Evolutionary conservation across 225 moss, liverwort and hornwort genomes (phyloP).

Genomic region (Lunularia cruciata): DNA sequence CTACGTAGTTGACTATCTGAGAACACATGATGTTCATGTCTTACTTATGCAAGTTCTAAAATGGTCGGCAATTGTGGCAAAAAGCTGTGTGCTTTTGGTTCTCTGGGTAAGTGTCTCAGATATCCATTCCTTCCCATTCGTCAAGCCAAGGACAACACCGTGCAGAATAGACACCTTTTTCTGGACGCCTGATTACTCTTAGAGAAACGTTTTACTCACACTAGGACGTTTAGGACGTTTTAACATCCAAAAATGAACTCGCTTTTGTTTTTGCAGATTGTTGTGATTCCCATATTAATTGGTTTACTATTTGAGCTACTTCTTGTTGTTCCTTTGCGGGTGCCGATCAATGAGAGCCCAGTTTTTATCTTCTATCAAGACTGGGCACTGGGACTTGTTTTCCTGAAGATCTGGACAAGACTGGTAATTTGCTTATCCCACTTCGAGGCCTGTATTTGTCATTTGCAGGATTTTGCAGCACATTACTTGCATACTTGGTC

Average conservation of each 20-base stretch:
- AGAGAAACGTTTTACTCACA: too few relatives aligned
- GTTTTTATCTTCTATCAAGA: conserved; percentile 94
- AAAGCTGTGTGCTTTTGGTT: conserved; percentile 77
- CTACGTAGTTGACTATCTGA: conserved; percentile 80
- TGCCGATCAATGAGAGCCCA: conserved; percentile 84
- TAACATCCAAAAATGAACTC: too few relatives aligned
- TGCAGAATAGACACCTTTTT: too few relatives aligned
- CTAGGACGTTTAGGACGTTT: too few relatives aligned
- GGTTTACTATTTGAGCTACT: conserved; percentile 94
- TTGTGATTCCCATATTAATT: conserved; percentile 81
- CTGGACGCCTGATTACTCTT: too few relatives aligned
- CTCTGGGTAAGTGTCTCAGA: conserved; percentile 72
- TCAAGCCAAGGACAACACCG: too few relatives aligned
- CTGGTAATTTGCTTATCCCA: conserved; percentile 52
- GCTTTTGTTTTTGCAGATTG: conserved; percentile 75
- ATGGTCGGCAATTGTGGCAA: conserved; percentile 97
- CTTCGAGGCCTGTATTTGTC: too few relatives aligned
- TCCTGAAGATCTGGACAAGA: conserved; percentile 98
- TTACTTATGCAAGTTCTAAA: conserved; percentile 85
- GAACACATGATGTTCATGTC: conserved; percentile 81
- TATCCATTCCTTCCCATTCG: neutral
- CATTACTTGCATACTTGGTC: too few relatives aligned
- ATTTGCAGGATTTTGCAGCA: too few relatives aligned
- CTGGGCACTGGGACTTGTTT: conserved; percentile 94
- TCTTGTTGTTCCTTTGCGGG: conserved; percentile 85